A percentile compares a stretch with the other conserved stretches of the same genome.
phyloP scores from a whole-genome alignment of 495 filamentous ascomycete species.

The Hyaloscypha hepaticicola region DNA sequence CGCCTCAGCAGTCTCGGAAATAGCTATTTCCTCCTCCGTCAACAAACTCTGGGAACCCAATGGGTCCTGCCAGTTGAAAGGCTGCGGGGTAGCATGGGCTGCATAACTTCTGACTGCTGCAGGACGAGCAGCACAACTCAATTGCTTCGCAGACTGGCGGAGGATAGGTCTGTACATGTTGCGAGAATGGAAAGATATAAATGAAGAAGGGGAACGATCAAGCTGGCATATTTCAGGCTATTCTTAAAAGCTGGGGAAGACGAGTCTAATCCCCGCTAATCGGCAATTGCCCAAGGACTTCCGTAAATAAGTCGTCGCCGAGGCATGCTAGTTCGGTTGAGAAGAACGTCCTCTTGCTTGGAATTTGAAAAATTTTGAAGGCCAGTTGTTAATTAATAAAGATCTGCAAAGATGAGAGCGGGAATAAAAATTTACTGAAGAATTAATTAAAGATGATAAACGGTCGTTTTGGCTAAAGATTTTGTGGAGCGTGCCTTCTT shows the following conservation, averaged over 20 bases:
- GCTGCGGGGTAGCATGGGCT: slow-evolving; percentile 39
- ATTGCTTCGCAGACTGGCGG: slow-evolving; percentile 37
- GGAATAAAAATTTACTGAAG: neutral
- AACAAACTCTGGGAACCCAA: slow-evolving; percentile 68
- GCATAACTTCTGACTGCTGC: slow-evolving; percentile 38
- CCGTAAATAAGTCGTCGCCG: slow-evolving; percentile 7
- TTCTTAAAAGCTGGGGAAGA: neutral
- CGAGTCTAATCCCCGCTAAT: slow-evolving; percentile 9
- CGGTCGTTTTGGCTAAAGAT: too few species aligned
- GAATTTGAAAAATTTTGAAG: too few species aligned
- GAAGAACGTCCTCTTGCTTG: neutral
- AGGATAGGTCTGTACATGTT: slow-evolving; percentile 43
- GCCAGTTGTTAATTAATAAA: neutral
- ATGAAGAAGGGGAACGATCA: neutral
- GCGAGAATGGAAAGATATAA: slow-evolving; percentile 3
- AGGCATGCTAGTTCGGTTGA: neutral
- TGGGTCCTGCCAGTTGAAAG: slow-evolving; percentile 93
- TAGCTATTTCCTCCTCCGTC: slow-evolving; percentile 87
- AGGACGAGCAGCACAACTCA: slow-evolving; percentile 29
- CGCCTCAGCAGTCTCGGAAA: slow-evolving; percentile 81
- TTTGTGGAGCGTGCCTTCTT: neutral
- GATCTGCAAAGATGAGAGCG: neutral
- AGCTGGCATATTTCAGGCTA: slow-evolving; percentile 1
- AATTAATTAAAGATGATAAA: neutral
- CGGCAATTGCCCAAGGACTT: slow-evolving; percentile 11